A percentile compares a stretch with the other conserved stretches of the same genome.
These are phyloP conservation scores for Vigna unguiculata DNA, from an alignment of 306 rosid species.

Conservation along the genomic window DNA sequence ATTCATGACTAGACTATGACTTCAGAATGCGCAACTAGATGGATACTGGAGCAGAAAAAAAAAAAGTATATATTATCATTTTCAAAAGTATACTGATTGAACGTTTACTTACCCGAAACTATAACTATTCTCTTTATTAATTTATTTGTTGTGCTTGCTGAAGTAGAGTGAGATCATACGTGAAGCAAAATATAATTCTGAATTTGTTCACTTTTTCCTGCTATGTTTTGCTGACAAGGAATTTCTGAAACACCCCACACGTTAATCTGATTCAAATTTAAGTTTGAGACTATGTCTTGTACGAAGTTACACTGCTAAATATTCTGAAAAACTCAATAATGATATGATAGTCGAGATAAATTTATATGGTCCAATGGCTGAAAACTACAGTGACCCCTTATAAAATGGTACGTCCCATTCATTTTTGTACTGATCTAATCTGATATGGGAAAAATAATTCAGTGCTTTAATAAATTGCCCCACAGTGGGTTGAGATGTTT, in stretches of 20 bases:
- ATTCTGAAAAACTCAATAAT: no score
- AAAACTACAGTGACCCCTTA: neutral
- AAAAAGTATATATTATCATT: constrained; percentile 24
- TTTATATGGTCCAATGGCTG: no score
- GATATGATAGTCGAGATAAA: no score
- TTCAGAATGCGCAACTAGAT: neutral
- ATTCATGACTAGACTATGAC: constrained; percentile 19
- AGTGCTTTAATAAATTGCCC: neutral
- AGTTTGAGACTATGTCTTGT: no score
- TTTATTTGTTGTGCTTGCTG: neutral
- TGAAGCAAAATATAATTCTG: neutral
- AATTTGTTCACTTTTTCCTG: constrained; percentile 4
- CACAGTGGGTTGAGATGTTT: neutral
- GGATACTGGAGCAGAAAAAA: neutral
- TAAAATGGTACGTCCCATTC: neutral
- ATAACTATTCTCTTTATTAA: neutral
- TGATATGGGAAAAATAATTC: neutral
- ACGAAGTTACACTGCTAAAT: no score
- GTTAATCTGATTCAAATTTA: no score
- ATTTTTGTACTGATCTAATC: neutral
- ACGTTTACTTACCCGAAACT: neutral
- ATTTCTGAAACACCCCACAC: no score
- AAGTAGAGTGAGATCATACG: neutral
- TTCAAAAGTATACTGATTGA: neutral
- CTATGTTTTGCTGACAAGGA: no score